Percentiles rank a stretch among this genome's conserved stretches.
Evolutionary conservation across 352 stramenopile genomes (phyloP).

Genomic region (Halophytophthora batemanensis): DNA sequence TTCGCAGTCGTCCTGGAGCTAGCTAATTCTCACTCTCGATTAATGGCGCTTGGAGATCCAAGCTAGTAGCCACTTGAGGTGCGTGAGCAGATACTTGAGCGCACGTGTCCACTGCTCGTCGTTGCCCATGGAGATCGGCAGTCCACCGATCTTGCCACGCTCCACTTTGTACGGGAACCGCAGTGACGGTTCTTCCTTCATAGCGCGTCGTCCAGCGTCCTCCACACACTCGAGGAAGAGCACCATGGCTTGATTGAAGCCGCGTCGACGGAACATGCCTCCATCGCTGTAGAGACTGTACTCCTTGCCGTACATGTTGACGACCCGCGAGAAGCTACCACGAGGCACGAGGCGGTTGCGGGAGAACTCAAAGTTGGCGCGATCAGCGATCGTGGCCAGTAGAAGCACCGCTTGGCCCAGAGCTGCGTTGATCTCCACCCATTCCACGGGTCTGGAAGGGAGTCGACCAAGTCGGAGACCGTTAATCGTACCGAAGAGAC

Average conservation of each 20-base stretch:
- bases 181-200: conserved; percentile 86
- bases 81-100: conserved; percentile 90
- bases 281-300: conserved; percentile 80
- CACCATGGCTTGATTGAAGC: conserved; percentile 91
- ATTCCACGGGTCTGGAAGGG: conserved; percentile 81
- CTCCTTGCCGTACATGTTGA: conserved; percentile 83
- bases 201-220: conserved; percentile 78
- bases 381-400: conserved; percentile 77
- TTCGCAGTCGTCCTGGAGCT: no score
- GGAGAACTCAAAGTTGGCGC: conserved; percentile 83
- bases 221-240: conserved; percentile 90
- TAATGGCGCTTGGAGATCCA: conserved; percentile 89
- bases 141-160: conserved; percentile 87
- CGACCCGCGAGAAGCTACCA: conserved; percentile 83
- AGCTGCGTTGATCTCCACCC: conserved; percentile 89
- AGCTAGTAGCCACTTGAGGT: conserved; percentile 92
- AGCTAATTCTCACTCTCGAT: conserved; percentile 10
- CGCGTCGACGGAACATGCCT: conserved; percentile 84
- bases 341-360: conserved; percentile 78
- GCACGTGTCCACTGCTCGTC: conserved; percentile 91
- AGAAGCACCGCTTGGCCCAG: conserved; percentile 83
- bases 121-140: conserved; percentile 84
- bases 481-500: conserved; percentile 88
- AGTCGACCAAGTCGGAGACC: conserved; percentile 80
- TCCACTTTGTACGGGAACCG: conserved; percentile 91